Evolutionary conservation across 306 rosid genomes (phyloP).

Genomic region (Oemleria cerasiformis): DNA sequence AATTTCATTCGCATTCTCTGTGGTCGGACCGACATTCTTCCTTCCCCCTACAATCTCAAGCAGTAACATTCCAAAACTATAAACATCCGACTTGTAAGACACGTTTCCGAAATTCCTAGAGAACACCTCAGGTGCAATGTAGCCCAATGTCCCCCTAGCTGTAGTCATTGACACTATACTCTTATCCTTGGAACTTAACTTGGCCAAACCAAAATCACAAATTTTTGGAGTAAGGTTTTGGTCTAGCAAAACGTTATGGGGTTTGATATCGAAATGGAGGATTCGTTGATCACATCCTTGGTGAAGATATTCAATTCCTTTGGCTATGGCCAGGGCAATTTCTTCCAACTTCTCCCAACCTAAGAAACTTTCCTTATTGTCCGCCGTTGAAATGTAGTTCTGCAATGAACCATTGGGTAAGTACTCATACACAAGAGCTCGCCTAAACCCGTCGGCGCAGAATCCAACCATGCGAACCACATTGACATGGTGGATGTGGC

Average conservation of each 20-base stretch:
- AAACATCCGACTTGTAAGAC: slow-evolving; percentile 26
- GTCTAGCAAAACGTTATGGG: slow-evolving; percentile 34
- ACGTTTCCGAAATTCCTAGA: slow-evolving; percentile 36
- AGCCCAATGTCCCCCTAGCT: slow-evolving; percentile 38
- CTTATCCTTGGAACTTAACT: slow-evolving; percentile 37
- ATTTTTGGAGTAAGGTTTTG: slow-evolving; percentile 27
- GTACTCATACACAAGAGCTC: slow-evolving; percentile 43
- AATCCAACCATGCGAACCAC: slow-evolving; percentile 43
- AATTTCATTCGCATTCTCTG: slow-evolving; percentile 5
- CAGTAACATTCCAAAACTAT: slow-evolving; percentile 38
- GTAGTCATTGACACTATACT: slow-evolving; percentile 36
- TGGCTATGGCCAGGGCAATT: slow-evolving; percentile 38
- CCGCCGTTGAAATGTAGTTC: slow-evolving; percentile 24
- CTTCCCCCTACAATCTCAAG: slow-evolving; percentile 39
- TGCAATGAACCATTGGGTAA: slow-evolving; percentile 36
- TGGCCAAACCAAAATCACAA: slow-evolving; percentile 38
- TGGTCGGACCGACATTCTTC: slow-evolving; percentile 6
- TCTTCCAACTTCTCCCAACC: slow-evolving; percentile 35
- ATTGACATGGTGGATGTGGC: slow-evolving; percentile 42
- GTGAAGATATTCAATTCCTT: slow-evolving; percentile 39
- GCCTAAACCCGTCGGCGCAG: slow-evolving; percentile 36
- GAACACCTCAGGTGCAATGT: slow-evolving; percentile 41
- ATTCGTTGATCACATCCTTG: slow-evolving; percentile 34
- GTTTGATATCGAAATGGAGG: slow-evolving; percentile 42
- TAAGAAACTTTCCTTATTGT: slow-evolving; percentile 13